phyloP scores from a whole-genome alignment of 192 early-diverging fungal species.

The Linnemannia schmuckeri region DNA sequence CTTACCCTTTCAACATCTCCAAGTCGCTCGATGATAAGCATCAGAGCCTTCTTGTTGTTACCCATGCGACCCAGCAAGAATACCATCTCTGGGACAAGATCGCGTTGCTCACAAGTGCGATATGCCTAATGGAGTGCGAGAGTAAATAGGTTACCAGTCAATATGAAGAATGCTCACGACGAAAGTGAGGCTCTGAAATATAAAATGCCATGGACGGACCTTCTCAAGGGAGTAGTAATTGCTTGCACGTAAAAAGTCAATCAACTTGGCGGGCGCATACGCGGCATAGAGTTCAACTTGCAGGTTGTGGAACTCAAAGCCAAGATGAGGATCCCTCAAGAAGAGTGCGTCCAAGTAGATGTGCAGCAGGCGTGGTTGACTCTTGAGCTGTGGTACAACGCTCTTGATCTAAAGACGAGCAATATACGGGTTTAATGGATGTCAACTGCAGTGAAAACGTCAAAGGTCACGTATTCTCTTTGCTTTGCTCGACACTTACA shows the following conservation, averaged over 20 bases:
- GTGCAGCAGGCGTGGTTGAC: constrained; percentile 75
- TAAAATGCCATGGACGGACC: constrained; percentile 53
- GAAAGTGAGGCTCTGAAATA: neutral
- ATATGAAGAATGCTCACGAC: neutral
- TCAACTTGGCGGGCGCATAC: constrained; percentile 79
- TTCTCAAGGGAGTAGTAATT: constrained; percentile 82
- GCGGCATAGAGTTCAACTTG: constrained; percentile 95
- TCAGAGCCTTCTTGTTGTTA: constrained; percentile 91
- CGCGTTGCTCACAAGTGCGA: constrained; percentile 84
- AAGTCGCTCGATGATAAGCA: constrained; percentile 92
- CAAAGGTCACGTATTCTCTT: neutral
- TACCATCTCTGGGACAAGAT: constrained; percentile 98
- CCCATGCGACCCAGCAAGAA: constrained; percentile 98
- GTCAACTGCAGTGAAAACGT: neutral
- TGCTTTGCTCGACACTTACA: constrained; percentile 51
- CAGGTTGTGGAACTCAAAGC: constrained; percentile 79
- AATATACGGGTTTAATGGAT: neutral
- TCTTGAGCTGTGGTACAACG: constrained; percentile 81
- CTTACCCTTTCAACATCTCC: constrained; percentile 87
- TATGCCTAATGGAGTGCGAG: constrained; percentile 69
- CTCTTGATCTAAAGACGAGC: constrained; percentile 57
- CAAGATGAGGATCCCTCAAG: constrained; percentile 72
- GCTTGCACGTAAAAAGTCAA: constrained; percentile 88
- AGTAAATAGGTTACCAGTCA: neutral
- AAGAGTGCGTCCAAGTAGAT: constrained; percentile 96